Evolutionary conservation across 106 monocot genomes (phyloP), one percentile per base, ranked within the genome.

Genomic region (Apostasia ramifera): DNA sequence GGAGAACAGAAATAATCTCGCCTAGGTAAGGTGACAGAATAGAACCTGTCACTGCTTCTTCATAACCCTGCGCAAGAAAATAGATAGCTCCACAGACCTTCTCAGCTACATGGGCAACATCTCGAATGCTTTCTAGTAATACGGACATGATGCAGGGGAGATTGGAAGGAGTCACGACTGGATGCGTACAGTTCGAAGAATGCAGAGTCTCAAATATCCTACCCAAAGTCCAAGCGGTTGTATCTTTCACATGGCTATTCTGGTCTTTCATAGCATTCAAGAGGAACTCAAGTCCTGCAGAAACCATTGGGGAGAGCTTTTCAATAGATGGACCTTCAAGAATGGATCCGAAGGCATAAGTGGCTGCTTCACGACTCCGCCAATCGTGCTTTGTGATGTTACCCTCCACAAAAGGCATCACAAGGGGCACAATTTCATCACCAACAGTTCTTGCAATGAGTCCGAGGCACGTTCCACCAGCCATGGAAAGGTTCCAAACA

Each of bases 341-440:
- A 72, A 92, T 92, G 45, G 88, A 92, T 14, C 92, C 88, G 65
- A 92, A 88, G 10, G 88, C 92, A 86, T 79, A 92, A 44, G 92
- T 92, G 3, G 92, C 92, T 40, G 92, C 92, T 67, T 92, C 88
- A 40, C 88, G 78, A 45, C 66, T 61, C 8, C 64, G 72, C 92
- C 92, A 92, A 53, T 88, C 85, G 44, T 67, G 5, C 40, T 85
- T 83, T 55, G 77, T 74, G 49, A 88, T 85, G 73, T 92, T 92
- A 42, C 40, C 67, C 78, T 92, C 77, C 0, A 92, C 79, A 79
- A 88, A 92, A 45, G 92, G 88, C 92, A 92, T 92, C 54, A 92
- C 92, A 77, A 92, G 85, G 50, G 88, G 76, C 39, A 92, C 88
- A 55, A 92, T 73, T 12, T 56, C 82, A 79, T 92, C 85, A 8